Conservation (phyloP, 169 alveolate species). For the Plasmodium coatneyi region DNA sequence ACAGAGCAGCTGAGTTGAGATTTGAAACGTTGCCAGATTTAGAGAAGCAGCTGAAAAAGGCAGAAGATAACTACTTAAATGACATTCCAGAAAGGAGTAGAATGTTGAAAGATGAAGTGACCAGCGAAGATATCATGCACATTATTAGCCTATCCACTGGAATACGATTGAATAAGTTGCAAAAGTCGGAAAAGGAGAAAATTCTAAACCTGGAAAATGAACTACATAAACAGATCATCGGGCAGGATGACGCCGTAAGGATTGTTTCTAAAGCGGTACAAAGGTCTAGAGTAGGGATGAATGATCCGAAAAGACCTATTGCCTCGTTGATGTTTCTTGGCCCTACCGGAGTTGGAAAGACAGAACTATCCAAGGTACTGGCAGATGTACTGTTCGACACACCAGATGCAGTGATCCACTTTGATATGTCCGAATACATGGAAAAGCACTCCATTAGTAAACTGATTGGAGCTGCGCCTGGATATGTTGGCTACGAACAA, state of each 20-base stretch:
- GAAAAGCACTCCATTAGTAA: conserved; percentile 92
- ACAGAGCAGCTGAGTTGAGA: conserved; percentile 91
- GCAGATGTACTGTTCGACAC: conserved; percentile 92
- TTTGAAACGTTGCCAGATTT: conserved; percentile 90
- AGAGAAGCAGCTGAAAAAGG: conserved; percentile 83
- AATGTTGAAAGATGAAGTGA: conserved; percentile 87
- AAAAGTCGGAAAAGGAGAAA: conserved; percentile 88
- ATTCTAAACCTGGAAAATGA: conserved; percentile 84
- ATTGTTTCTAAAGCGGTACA: conserved; percentile 88
- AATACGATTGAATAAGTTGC: conserved; percentile 86
- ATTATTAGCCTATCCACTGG: conserved; percentile 92
- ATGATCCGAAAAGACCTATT: conserved; percentile 91
- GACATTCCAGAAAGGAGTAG: conserved; percentile 78
- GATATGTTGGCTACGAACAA: conserved; percentile 92
- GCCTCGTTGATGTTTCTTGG: conserved; percentile 93
- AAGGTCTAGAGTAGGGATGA: conserved; percentile 92
- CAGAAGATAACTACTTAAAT: conserved; percentile 78
- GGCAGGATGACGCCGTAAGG: conserved; percentile 88
- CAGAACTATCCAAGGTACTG: conserved; percentile 91
- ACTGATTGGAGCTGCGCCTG: conserved; percentile 94
- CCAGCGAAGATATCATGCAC: conserved; percentile 88
- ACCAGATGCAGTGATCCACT: conserved; percentile 86
- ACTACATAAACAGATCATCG: conserved; percentile 86
- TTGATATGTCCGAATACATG: conserved; percentile 94
- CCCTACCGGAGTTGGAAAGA: conserved; percentile 94